Evolutionary conservation across 202 grass and related monocot genomes (phyloP), one percentile per base, ranked within the genome.

Genomic region (Alloteropsis angusta): DNA sequence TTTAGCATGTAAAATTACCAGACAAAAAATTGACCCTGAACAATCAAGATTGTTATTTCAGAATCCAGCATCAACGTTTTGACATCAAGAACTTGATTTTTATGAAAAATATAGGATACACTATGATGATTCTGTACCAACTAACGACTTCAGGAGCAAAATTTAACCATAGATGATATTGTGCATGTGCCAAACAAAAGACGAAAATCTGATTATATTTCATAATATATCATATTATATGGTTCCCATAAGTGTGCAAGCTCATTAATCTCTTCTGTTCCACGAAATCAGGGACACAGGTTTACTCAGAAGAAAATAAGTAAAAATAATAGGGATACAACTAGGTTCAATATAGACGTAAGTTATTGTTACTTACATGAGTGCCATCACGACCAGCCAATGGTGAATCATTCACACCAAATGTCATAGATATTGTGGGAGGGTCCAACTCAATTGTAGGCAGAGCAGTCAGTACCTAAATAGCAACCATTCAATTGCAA

Each of bases 351-450:
- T 60, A 32, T 50, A 63, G 14, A 87, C 18, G 15, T 0, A 77
- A 74, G 23, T 59, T 80, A 64, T 59, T 66, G 69, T 41, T 72
- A 87, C 95, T 90, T 85, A 98, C 96, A 85, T 98, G 92, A 64
- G 84, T 89, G 32, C 96, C 96, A 87, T 98, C 92, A 75, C 88
- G 92, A 12, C 96, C 96, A 84, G 81, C 90, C 66, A 95, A 56
- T 30, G 92, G 89, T 83, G 96, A 93, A 84, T 98, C 96, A 87
- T 98, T 98, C 75, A 98, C 96, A 67, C 92, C 96, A 60, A 98
- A 98, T 62, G 95, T 95, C 96, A 98, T 98, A 28, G 92, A 98
- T 78, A 98, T 98, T 79, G 92, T 98, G 86, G 96, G 96, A 61
- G 96, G 96, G 59, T 98, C 96, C 81, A 98, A 72, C 83, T 98